Evolutionary conservation across 257 asterid species (phyloP), one percentile per base, ranked within the genome.

Genomic region (Solanum pimpinellifolium): DNA sequence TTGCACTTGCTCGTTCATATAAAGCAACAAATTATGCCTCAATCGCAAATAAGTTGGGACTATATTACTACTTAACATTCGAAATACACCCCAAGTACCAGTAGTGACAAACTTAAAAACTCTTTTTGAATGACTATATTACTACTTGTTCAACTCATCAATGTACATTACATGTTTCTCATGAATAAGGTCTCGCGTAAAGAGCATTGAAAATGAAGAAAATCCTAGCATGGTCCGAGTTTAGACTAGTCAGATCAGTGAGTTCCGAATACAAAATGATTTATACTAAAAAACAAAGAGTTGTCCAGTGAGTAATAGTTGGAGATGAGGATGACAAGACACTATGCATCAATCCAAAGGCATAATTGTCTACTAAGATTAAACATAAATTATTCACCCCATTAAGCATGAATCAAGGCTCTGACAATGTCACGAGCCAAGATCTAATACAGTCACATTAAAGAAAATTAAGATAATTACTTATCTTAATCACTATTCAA

Each of bases 401-500:
- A 85, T 85, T 70, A 46, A 52, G 76, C 75, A 77, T 59, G 72
- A 49, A 78, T 56, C 74, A 12, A 70, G 60, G 33, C 59, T 83
- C 88, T 83, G 86, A 86, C 88, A 83, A n/a, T 33, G 25, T 74
- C 90, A 90, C 86, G 86, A 90, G 74, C 66, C 87, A 31, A 83
- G 82, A 81, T 86, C 84, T 84, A 69, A 2, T 21, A 83, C 69
- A 49, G 68, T 49, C 21, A 10, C 44, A 47, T 81, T 21, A 49
- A 81, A 46, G 42, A 29, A 33, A 73, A 74, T 52, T 33, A 49
- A 37, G 20, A 70, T 70, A 85, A 46, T 85, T 44, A 25, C 12
- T 29, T 86, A 49, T 37, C 70, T 74, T 86, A 86, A 86, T 33
- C 12, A 47, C 84, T 18, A 80, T 80, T 80, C 68, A 80, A 47